phyloP scores from a whole-genome alignment of 2,329 filamentous ascomycete genomes.

The Trichophaea hybrida region DNA sequence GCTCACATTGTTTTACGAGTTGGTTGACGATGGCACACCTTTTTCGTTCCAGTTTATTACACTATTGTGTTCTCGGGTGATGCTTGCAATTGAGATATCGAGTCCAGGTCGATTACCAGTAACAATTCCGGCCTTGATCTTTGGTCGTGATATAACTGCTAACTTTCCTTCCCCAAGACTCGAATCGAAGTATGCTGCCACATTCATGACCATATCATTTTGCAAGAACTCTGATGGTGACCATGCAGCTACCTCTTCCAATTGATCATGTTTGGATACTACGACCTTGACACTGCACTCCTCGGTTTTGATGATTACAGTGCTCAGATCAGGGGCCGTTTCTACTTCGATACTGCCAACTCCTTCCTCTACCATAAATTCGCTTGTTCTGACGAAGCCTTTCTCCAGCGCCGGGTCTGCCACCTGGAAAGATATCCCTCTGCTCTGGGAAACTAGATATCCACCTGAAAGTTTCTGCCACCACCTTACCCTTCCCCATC shows the following conservation, averaged over 20 bases:
- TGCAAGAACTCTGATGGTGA: not conserved
- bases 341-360: constrained; percentile 10
- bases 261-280: not conserved
- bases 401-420: constrained; percentile 9
- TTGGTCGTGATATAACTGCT: not conserved
- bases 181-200: not conserved
- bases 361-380: not conserved
- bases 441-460: constrained; percentile 18
- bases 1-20: not conserved
- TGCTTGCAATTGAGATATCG: not conserved
- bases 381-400: constrained; percentile 7
- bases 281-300: not conserved
- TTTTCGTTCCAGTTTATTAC: not conserved
- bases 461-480: constrained; percentile 12
- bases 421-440: constrained; percentile 13
- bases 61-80: not conserved
- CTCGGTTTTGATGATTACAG: not conserved
- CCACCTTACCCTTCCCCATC: constrained; percentile 7
- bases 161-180: not conserved
- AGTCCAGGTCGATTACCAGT: not conserved
- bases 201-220: not conserved
- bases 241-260: not conserved
- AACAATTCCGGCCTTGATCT: too few relatives aligned
- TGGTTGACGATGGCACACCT: not conserved
- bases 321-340: constrained; percentile 3